These are phyloP conservation scores for Penicillium subrubescens DNA, from an alignment of 495 filamentous ascomycete genomes.

Conservation along the genomic window DNA sequence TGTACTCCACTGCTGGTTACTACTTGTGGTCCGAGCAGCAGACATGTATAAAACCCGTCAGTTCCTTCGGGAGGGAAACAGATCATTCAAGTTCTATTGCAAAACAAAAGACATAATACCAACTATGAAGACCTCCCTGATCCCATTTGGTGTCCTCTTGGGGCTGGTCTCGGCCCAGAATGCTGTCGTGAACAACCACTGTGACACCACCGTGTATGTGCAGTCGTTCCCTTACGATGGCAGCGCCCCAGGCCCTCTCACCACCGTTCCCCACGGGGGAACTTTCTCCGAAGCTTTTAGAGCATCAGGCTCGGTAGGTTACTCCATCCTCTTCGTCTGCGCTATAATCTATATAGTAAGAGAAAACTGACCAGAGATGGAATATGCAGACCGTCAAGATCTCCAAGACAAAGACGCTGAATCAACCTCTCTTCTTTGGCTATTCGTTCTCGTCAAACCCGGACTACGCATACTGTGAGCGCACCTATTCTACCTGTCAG, in stretches of 20 bases:
- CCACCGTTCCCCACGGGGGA: constrained; percentile 25
- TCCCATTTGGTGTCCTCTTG: constrained; percentile 25
- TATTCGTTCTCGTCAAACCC: constrained; percentile 34
- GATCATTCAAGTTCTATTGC: constrained; percentile 16
- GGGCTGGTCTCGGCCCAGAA: constrained; percentile 31
- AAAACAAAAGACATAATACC: constrained; percentile 19
- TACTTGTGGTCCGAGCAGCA: constrained; percentile 17
- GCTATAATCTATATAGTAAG: constrained; percentile 7
- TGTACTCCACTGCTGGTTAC: constrained; percentile 15
- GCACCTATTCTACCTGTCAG: constrained; percentile 11
- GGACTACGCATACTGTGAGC: constrained; percentile 36
- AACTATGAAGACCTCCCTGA: constrained; percentile 28
- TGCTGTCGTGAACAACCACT: constrained; percentile 32
- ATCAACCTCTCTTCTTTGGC: constrained; percentile 32
- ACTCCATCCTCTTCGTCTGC: constrained; percentile 6
- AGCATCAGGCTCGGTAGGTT: constrained; percentile 32
- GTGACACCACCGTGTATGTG: constrained; percentile 29
- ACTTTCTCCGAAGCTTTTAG: constrained; percentile 32
- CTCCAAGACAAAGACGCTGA: constrained; percentile 30
- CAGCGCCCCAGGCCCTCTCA: constrained; percentile 31
- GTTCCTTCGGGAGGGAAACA: constrained; percentile 16
- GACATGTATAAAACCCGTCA: constrained; percentile 27
- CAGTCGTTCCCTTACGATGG: constrained; percentile 36
- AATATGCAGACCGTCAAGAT: constrained; percentile 33
- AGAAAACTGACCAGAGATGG: constrained; percentile 19